phyloP scores from a whole-genome alignment of 2,329 filamentous ascomycete genomes.

The Penicillium decumbens region DNA sequence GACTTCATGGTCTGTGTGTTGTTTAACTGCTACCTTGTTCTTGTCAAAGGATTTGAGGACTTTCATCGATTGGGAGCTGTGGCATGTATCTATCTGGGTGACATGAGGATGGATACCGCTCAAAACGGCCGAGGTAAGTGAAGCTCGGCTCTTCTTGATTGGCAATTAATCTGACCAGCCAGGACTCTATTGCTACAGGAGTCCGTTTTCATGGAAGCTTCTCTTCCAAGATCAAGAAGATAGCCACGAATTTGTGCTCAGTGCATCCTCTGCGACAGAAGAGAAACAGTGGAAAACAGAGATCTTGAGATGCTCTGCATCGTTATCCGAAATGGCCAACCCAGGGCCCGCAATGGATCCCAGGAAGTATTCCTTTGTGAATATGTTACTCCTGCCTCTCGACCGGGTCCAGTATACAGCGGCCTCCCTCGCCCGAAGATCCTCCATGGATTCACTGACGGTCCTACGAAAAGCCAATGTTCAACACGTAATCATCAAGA shows the following conservation, averaged over 20 bases:
- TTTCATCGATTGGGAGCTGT: constrained; percentile 67
- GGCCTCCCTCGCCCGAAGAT: constrained; percentile 50
- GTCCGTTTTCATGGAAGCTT: constrained; percentile 86
- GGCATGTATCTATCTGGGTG: constrained; percentile 63
- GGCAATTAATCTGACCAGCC: constrained; percentile 12
- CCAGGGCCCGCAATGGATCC: constrained; percentile 34
- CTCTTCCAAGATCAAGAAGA: constrained; percentile 73
- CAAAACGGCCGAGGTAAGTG: constrained; percentile 34
- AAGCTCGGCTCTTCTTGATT: background rate
- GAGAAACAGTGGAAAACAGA: constrained; percentile 72
- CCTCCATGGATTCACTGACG: constrained; percentile 75
- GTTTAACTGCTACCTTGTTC: constrained; percentile 73
- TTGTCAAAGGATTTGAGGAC: constrained; percentile 64
- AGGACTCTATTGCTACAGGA: constrained; percentile 84
- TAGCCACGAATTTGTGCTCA: constrained; percentile 79
- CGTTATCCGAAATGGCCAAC: constrained; percentile 49
- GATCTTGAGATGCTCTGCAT: constrained; percentile 52
- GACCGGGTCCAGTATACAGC: constrained; percentile 71
- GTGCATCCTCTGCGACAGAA: constrained; percentile 75
- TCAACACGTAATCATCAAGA: constrained; percentile 78
- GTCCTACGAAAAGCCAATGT: constrained; percentile 66
- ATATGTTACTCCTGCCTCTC: constrained; percentile 66
- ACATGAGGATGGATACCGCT: constrained; percentile 36
- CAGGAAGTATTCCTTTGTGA: constrained; percentile 43
- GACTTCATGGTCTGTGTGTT: constrained; percentile 80